A percentile compares a stretch with the other conserved stretches of the same genome.
These are phyloP conservation scores for Suhomyces bokatorum DNA, from an alignment of 1,139 yeast species.

Conservation along the genomic window DNA sequence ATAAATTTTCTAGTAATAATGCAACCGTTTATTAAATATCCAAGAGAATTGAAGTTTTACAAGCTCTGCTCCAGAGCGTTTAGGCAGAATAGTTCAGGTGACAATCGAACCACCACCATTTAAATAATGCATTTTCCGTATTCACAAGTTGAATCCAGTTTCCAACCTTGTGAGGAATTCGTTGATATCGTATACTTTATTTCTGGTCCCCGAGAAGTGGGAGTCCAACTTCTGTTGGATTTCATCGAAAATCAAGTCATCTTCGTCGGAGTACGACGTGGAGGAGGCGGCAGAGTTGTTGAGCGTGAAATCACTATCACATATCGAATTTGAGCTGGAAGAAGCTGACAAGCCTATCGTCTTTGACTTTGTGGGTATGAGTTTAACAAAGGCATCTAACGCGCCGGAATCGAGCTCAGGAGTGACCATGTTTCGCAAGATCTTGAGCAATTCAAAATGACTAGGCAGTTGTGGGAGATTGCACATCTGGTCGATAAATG, in stretches of 20 bases:
- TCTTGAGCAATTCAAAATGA: conserved; percentile 16
- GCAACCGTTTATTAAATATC: conserved; percentile 4
- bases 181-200: conserved; percentile 29
- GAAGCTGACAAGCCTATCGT: conserved; percentile 5
- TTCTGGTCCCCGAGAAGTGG: conserved; percentile 24
- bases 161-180: conserved; percentile 27
- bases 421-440: conserved; percentile 13
- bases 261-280: conserved; percentile 14
- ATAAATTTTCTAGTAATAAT: neutral
- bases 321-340: conserved; percentile 11
- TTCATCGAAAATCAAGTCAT: conserved; percentile 27
- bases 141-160: conserved; percentile 22
- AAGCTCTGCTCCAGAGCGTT: neutral
- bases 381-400: conserved; percentile 16
- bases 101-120: neutral
- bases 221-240: conserved; percentile 24
- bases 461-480: neutral
- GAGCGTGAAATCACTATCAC: conserved; percentile 15
- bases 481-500: conserved; percentile 6
- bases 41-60: conserved; percentile 1
- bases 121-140: neutral
- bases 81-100: neutral
- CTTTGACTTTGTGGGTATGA: conserved; percentile 15
- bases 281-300: conserved; percentile 8
- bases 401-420: conserved; percentile 8